Evolutionary conservation across 2,329 filamentous ascomycete genomes (phyloP), one percentile per base, ranked within the genome.

Genomic region (Scopulariopsis brevicaulis): DNA sequence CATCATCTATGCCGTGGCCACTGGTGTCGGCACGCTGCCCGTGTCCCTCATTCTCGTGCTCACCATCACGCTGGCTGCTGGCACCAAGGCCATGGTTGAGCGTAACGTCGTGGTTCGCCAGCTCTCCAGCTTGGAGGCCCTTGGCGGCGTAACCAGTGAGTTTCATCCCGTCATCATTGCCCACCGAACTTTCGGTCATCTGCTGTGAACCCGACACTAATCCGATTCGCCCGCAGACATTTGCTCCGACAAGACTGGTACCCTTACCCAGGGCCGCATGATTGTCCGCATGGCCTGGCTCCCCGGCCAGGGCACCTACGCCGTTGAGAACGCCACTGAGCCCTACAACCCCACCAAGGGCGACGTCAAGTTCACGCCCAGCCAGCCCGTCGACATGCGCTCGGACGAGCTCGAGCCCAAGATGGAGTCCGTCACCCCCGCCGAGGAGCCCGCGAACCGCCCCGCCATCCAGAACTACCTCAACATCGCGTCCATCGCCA

Each of bases 241-340:
- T 59, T 80, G 77, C 66, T 77, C 74, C 10, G 77, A 80, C 63
- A 80, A 80, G 67, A 80, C 77, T 1, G 83, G 84, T 43, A 87
- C 84, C 7, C 70, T 84, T 34, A 83, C 81, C 1, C 79, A 83
- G 65, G 79, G 83, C 34, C 83, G 82, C 63, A 87, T 86, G 84
- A 77, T 86, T 7, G 81, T 78, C 4, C 77, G 78, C 60, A 77
- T 79, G 60, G 80, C 78, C 22, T 84, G 82, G 78, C 73, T 85
- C 37, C 81, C 81, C 3, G 75, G 74, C 4, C 67, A 75, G 43
- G 82, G 83, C 15, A 83, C 79, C 0, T 82, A 82, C 65, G 77
- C 77, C 0, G 74, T 87, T 3, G 78, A 79, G 53, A 73, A 76
- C 25, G 77, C 80, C 1, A 76, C 71, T 18, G 74, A 80, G 46